Conservation (phyloP, 2,329 filamentous ascomycete genomes). For the Ambrosiella beaveri region DNA sequence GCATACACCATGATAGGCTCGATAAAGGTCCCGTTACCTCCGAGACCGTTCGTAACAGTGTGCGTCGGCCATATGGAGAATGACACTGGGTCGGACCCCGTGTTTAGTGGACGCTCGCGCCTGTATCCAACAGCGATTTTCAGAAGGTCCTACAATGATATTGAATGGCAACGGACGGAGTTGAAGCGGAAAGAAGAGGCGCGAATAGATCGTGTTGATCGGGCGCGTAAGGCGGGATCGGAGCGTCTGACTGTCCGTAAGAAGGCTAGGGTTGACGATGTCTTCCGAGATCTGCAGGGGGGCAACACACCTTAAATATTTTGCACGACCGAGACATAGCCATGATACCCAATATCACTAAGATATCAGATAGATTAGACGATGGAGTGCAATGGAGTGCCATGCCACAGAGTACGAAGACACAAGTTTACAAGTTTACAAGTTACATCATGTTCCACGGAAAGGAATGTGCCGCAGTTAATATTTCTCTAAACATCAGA, state of each 20-base stretch:
- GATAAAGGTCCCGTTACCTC: conserved; percentile 5
- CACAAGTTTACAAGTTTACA: background rate
- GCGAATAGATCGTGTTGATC: background rate
- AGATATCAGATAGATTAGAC: background rate
- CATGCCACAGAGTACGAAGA: background rate
- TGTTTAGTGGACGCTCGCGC: background rate
- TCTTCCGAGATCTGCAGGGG: conserved; percentile 12
- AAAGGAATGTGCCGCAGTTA: conserved; percentile 18
- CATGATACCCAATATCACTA: background rate
- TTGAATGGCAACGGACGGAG: background rate
- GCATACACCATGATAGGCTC: background rate
- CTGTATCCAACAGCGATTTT: background rate
- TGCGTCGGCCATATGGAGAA: background rate
- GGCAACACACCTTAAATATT: no score
- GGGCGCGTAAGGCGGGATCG: conserved; percentile 3
- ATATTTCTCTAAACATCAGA: conserved; percentile 21
- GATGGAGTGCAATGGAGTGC: background rate
- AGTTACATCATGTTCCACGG: background rate
- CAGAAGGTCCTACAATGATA: background rate
- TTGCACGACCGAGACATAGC: no score
- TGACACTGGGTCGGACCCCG: background rate
- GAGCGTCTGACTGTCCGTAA: conserved; percentile 15
- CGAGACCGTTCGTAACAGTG: conserved; percentile 6
- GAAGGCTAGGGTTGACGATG: conserved; percentile 20
- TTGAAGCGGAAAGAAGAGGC: conserved; percentile 15